Conservation (phyloP, 305 asterid genomes). For the Galium porrigens region DNA sequence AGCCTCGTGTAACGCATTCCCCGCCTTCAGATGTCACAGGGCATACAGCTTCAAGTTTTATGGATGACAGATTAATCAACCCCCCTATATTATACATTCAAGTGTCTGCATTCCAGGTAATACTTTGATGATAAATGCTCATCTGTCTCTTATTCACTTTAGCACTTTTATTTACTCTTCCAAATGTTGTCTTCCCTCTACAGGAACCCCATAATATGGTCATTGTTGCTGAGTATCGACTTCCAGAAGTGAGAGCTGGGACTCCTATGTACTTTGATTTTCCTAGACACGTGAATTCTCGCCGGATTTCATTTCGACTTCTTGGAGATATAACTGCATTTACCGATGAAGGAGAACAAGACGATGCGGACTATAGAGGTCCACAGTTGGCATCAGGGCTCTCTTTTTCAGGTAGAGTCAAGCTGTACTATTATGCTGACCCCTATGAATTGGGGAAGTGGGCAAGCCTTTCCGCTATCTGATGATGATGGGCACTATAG, state of each 20-base stretch:
- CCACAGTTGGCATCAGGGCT: conserved; percentile 60
- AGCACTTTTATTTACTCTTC: not conserved
- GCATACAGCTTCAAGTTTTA: conserved; percentile 25
- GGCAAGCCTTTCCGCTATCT: conserved; percentile 81
- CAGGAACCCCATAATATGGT: conserved; percentile 76
- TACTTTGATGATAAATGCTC: not conserved
- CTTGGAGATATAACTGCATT: conserved; percentile 74
- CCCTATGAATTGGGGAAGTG: conserved; percentile 89
- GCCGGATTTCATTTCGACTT: conserved; percentile 58
- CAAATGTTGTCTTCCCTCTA: conserved; percentile 8
- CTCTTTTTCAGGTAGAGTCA: conserved; percentile 59
- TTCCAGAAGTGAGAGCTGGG: conserved; percentile 77
- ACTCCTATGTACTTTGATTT: conserved; percentile 87
- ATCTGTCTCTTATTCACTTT: not conserved
- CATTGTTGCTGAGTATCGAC: conserved; percentile 58
- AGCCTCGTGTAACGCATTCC: conserved; percentile 66
- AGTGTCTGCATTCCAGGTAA: conserved; percentile 88
- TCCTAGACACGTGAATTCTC: conserved; percentile 53
- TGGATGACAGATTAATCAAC: conserved; percentile 68
- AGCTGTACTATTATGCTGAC: conserved; percentile 73
- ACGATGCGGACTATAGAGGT: conserved; percentile 39
- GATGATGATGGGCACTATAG: not conserved
- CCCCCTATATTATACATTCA: conserved; percentile 77
- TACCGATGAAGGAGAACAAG: conserved; percentile 68
- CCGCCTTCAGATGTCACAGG: conserved; percentile 39